Evolutionary conservation across 2,329 filamentous ascomycete genomes (phyloP).

Genomic region (Sporothrix dimorphospora): DNA sequence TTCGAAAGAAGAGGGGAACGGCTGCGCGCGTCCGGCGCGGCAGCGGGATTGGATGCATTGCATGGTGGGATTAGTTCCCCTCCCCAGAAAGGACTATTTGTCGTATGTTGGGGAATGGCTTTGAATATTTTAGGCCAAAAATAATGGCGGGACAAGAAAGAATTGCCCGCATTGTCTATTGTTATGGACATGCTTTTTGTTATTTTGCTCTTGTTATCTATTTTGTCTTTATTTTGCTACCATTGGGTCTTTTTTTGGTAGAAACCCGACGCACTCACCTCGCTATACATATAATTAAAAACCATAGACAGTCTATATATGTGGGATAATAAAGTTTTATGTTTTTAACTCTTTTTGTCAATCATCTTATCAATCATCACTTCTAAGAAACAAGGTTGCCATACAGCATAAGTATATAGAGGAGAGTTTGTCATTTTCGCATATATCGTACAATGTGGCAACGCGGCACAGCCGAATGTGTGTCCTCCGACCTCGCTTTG

Average conservation of each 20-base stretch:
- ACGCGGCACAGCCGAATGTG: not conserved
- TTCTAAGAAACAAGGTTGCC: not conserved
- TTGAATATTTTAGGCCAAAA: not conserved
- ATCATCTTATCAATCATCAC: not conserved
- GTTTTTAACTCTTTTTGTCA: not conserved
- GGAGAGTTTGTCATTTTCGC: conserved; percentile 6
- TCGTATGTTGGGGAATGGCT: conserved; percentile 6
- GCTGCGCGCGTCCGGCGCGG: not conserved
- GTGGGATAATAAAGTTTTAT: not conserved
- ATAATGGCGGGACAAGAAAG: not conserved
- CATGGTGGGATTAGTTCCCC: conserved; percentile 3
- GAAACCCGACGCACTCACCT: conserved; percentile 11
- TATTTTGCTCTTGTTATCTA: not conserved
- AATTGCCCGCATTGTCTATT: not conserved
- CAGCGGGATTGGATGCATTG: conserved; percentile 2
- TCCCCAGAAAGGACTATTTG: not conserved
- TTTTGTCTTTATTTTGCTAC: not conserved
- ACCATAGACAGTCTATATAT: not conserved
- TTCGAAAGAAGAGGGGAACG: not conserved
- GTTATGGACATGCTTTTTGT: not conserved
- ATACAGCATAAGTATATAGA: not conserved
- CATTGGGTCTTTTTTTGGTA: not conserved
- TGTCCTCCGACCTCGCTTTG: not conserved
- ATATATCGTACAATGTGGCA: not conserved
- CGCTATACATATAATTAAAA: conserved; percentile 15